Base-by-base conservation (phyloP, 441 rosid genomes). In the Flueggea neowawraea region DNA sequence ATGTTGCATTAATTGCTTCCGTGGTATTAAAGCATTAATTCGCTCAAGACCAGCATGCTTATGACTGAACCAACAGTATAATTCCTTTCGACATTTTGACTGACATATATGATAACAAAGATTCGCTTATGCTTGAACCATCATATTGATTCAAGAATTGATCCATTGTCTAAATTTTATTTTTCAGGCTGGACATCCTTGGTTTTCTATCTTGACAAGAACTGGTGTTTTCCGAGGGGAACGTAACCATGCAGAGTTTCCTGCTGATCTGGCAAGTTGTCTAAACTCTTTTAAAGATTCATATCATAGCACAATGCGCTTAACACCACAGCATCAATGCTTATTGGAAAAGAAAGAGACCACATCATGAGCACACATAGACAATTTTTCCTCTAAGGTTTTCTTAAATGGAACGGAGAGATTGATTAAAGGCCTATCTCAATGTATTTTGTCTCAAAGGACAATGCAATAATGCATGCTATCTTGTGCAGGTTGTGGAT, bases 121-220 rank as follows among this genome's bases (percentile, higher is more conserved):
- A 33, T 32, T 16, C 14, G 36, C 48, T 7, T 16, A 36, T 11
- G 13, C 16, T n/a, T 16, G 10, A 16, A 28, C 12, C 55, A 14
- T 16, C 55, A 16, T 53, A 16, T 53, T 11, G 12, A 43, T 6
- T 43, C 12, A 11, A 3, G 45, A 53, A 53, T 28, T 22, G 28
- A 22, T 22, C 28, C 16, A 28, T 28, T 53, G 11, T 5, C 8
- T 44, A 41, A 9, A 63, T 41, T 28, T 2, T 0, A 13, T 39
- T 44, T 73, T 75, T 52, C 83, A 81, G 91, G 82, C 83, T 0
- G 85, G 86, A 69, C 68, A 48, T 59, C 84, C 85, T 55, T 86
- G 91, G 87, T 86, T 81, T 75, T 83, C 84, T 52, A 78, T 85
- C 59, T 67, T 85, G 66, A 85, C 87, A 3, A 81, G 84, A 67